phyloP scores from a whole-genome alignment of 345 rosid genomes.

The Dipteronia dyeriana region DNA sequence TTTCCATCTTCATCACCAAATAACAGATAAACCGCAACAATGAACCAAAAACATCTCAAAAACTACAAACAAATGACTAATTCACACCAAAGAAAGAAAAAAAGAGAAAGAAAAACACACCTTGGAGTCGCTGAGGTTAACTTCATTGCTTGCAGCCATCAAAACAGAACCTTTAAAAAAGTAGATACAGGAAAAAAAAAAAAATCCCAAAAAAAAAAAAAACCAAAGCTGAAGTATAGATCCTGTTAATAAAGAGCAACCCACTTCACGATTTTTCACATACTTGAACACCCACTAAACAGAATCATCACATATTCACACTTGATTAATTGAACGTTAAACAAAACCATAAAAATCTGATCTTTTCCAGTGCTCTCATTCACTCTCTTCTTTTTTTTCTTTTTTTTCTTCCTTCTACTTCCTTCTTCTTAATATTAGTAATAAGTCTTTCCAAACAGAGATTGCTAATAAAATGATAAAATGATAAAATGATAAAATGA shows the following conservation, averaged over 20 bases:
- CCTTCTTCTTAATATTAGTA: not conserved
- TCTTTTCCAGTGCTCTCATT: not conserved
- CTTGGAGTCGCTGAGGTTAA: too few species aligned
- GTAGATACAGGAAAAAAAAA: too few species aligned
- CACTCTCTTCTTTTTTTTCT: not conserved
- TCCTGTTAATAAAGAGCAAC: constrained; percentile 25
- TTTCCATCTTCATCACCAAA: too few species aligned
- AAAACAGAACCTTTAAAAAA: not conserved
- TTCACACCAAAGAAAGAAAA: too few species aligned
- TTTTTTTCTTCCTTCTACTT: not conserved
- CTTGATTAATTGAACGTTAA: not conserved
- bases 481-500: not conserved
- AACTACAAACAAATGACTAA: too few species aligned
- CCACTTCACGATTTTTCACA: constrained; percentile 13
- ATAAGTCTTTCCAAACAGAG: not conserved
- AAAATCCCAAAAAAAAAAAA: not conserved
- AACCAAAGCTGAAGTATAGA: constrained; percentile 24
- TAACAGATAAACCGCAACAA: too few species aligned
- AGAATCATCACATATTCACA: constrained; percentile 2
- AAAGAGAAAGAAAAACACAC: too few species aligned
- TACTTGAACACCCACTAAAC: constrained; percentile 7
- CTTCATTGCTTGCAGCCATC: constrained; percentile 17
- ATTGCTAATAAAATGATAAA: not conserved
- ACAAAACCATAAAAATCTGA: not conserved
- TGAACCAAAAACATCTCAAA: too few species aligned